A percentile compares a stretch with the other conserved stretches of the same genome.
phyloP scores from a whole-genome alignment of 768 basidiomycete genomes.

The Calocybe indica region DNA sequence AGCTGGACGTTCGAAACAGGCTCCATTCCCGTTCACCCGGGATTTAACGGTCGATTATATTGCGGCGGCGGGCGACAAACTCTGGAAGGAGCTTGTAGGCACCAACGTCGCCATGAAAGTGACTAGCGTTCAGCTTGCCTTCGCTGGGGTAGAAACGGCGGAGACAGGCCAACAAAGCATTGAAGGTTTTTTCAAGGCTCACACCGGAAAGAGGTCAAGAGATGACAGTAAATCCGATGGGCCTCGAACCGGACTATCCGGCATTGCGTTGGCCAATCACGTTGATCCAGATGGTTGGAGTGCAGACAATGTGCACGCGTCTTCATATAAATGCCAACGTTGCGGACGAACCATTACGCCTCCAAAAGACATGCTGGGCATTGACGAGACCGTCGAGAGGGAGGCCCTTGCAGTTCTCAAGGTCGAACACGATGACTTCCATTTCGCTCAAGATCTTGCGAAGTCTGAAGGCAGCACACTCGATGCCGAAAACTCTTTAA shows the following conservation, averaged over 20 bases:
- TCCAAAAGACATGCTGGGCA: constrained; percentile 11
- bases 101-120: constrained; percentile 51
- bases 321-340: constrained; percentile 53
- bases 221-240: constrained; percentile 14
- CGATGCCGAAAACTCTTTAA: constrained; percentile 10
- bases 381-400: constrained; percentile 20
- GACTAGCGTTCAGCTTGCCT: constrained; percentile 65
- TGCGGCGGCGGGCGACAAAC: constrained; percentile 64
- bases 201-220: constrained; percentile 32
- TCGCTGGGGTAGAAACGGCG: constrained; percentile 69
- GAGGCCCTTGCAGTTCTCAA: constrained; percentile 35
- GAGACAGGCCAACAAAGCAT: constrained; percentile 84
- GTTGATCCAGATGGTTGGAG: background rate
- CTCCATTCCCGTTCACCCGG: constrained; percentile 78
- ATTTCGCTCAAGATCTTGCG: constrained; percentile 77
- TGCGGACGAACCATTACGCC: constrained; percentile 45
- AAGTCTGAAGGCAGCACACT: constrained; percentile 26
- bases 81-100: constrained; percentile 87
- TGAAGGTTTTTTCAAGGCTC: constrained; percentile 72
- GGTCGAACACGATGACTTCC: constrained; percentile 84
- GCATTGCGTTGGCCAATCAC: constrained; percentile 3
- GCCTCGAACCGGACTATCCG: constrained; percentile 1
- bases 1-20: constrained; percentile 71
- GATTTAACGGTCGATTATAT: constrained; percentile 75
- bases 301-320: background rate